Evolutionary conservation across 108 stramenopile species (phyloP).

Genomic region (Cyclotella atomus): DNA sequence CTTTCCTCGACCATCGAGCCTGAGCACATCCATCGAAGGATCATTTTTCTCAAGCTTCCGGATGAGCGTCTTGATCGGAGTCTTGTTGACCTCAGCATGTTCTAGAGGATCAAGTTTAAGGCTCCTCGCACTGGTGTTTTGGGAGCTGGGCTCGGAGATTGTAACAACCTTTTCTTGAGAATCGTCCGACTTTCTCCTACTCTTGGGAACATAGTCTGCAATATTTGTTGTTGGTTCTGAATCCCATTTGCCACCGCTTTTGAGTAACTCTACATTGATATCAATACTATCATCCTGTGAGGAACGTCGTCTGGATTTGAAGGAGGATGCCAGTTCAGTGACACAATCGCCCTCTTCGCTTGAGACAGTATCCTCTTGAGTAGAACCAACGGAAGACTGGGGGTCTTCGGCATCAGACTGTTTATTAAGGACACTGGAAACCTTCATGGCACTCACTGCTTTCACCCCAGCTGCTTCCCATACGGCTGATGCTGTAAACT

Average conservation of each 20-base stretch:
- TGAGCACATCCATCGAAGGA: conserved; percentile 23
- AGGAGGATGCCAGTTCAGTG: neutral
- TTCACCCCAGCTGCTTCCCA: neutral
- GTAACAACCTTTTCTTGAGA: neutral
- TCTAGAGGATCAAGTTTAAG: conserved; percentile 13
- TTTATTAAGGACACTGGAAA: neutral
- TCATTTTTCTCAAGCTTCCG: conserved; percentile 22
- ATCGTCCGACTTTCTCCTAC: neutral
- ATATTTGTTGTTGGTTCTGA: too few relatives aligned
- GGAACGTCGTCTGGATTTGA: neutral
- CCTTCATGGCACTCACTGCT: neutral
- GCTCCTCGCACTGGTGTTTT: conserved; percentile 2
- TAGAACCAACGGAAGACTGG: neutral
- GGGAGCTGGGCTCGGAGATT: conserved; percentile 1
- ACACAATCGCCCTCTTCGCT: neutral
- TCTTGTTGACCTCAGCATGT: conserved; percentile 15
- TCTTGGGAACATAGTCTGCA: neutral
- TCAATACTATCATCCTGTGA: neutral
- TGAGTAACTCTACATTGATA: too few relatives aligned
- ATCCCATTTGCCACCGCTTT: too few relatives aligned
- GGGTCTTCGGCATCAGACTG: neutral
- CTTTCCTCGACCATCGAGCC: conserved; percentile 30
- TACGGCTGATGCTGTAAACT: neutral
- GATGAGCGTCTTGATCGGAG: conserved; percentile 27
- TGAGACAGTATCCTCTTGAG: neutral